Percentiles rank a stretch among this genome's conserved stretches.
phyloP scores from a whole-genome alignment of 176 grass and related monocot genomes.

The Poa annua region DNA sequence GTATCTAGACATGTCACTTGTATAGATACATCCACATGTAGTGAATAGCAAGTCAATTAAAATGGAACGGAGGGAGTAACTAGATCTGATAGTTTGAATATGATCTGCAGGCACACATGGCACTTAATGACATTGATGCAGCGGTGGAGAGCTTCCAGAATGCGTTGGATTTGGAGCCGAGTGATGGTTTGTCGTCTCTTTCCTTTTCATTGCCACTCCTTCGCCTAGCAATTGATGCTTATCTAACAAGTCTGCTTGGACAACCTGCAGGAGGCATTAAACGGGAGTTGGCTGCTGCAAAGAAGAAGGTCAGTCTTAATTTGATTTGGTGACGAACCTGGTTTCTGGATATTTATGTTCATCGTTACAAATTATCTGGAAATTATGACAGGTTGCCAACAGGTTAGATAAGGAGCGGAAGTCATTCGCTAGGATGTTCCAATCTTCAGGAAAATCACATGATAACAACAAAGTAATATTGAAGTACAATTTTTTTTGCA shows the following conservation, averaged over 20 bases:
- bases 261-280: conserved; percentile 74
- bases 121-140: conserved; percentile 94
- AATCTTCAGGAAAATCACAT: conserved; percentile 68
- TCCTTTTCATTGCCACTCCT: not conserved
- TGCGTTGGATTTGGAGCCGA: conserved; percentile 88
- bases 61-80: too few species aligned
- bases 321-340: conserved; percentile 1
- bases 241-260: conserved; percentile 28
- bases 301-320: conserved; percentile 71
- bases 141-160: conserved; percentile 89
- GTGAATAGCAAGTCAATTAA: too few species aligned
- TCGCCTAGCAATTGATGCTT: not conserved
- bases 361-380: conserved; percentile 5
- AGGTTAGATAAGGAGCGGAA: conserved; percentile 79
- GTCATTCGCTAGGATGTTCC: conserved; percentile 95
- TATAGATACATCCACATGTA: too few species aligned
- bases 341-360: not conserved
- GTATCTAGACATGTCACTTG: too few species aligned
- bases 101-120: conserved; percentile 79
- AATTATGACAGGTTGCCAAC: conserved; percentile 67
- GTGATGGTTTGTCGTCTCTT: conserved; percentile 62
- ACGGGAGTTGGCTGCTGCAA: conserved; percentile 80
- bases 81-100: conserved; percentile 15
- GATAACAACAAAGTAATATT: conserved; percentile 60
- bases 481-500: not conserved